Conservation (phyloP, 129 eudicot species). For the Gnaphalium uliginosum region DNA sequence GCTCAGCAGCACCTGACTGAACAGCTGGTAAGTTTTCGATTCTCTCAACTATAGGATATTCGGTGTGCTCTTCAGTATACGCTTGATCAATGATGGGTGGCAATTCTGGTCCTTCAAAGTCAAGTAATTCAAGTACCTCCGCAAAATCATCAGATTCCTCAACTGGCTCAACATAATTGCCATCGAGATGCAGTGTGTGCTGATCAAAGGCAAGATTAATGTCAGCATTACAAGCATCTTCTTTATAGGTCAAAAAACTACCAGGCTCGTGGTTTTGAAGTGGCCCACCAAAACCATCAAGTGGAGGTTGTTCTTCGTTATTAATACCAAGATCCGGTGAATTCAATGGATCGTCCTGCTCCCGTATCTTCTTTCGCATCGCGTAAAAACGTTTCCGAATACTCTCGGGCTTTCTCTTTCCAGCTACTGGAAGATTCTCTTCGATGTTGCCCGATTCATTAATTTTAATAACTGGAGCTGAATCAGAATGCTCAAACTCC, state of each 20-base stretch:
- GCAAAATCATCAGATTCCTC: constrained; percentile 38
- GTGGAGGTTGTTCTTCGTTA: constrained; percentile 11
- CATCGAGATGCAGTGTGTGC: constrained; percentile 6
- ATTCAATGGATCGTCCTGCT: constrained; percentile 35
- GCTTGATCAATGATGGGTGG: constrained; percentile 29
- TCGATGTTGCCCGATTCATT: constrained; percentile 19
- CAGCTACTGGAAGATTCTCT: constrained; percentile 22
- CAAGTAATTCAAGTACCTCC: constrained; percentile 39
- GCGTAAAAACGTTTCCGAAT: constrained; percentile 47
- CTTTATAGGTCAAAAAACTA: constrained; percentile 24
- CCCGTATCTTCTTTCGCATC: constrained; percentile 54
- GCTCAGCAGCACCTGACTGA: constrained; percentile 8
- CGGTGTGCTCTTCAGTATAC: background rate
- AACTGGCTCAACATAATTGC: constrained; percentile 16
- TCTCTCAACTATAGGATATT: constrained; percentile 14
- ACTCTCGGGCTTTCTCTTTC: constrained; percentile 64
- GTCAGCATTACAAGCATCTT: constrained; percentile 16
- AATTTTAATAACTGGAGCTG: constrained; percentile 21
- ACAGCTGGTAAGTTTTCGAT: constrained; percentile 14
- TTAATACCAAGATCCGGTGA: constrained; percentile 23
- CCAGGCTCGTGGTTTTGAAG: constrained; percentile 16
- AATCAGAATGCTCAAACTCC: constrained; percentile 44
- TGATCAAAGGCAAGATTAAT: constrained; percentile 13
- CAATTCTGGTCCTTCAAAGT: constrained; percentile 38
- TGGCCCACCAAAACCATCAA: constrained; percentile 29